A percentile compares a stretch with the other conserved stretches of the same genome.
Conservation (phyloP, 2,329 filamentous ascomycete species). For the Coleophoma eucalyptorum region DNA sequence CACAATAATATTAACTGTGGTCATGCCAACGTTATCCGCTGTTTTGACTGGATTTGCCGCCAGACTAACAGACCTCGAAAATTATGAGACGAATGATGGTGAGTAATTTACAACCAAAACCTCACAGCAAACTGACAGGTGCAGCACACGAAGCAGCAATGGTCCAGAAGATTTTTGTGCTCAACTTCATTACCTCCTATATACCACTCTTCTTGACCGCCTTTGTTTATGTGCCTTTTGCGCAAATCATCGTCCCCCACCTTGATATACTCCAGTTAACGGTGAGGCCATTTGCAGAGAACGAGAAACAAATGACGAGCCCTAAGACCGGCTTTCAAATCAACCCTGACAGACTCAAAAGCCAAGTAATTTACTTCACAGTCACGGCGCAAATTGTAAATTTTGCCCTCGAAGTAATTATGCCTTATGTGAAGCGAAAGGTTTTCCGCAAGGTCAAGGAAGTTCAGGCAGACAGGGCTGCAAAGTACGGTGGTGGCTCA, state of each 20-base stretch:
- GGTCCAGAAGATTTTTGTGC: constrained; percentile 88
- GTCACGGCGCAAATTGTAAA: constrained; percentile 91
- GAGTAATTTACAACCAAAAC: constrained; percentile 5
- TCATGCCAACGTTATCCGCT: constrained; percentile 74
- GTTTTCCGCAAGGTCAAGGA: constrained; percentile 76
- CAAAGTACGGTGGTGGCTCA: constrained; percentile 42
- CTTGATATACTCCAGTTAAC: constrained; percentile 77
- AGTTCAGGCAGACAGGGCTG: constrained; percentile 58
- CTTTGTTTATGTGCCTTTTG: constrained; percentile 93
- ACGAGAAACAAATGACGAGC: constrained; percentile 63
- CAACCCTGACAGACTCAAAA: constrained; percentile 77
- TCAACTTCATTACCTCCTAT: constrained; percentile 97
- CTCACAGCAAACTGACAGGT: neutral
- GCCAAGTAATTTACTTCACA: constrained; percentile 94
- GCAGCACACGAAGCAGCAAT: constrained; percentile 75
- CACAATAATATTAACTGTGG: constrained; percentile 78
- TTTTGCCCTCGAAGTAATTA: constrained; percentile 76
- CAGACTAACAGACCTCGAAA: constrained; percentile 77
- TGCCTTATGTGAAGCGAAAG: constrained; percentile 80
- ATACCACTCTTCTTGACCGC: constrained; percentile 88
- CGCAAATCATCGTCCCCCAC: constrained; percentile 76
- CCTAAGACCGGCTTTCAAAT: constrained; percentile 67
- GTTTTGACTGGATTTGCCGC: constrained; percentile 75
- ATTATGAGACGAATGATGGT: constrained; percentile 83
- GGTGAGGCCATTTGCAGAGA: constrained; percentile 70